Conservation (phyloP, 2,329 filamentous ascomycete species). For the Madurella fahalii region DNA sequence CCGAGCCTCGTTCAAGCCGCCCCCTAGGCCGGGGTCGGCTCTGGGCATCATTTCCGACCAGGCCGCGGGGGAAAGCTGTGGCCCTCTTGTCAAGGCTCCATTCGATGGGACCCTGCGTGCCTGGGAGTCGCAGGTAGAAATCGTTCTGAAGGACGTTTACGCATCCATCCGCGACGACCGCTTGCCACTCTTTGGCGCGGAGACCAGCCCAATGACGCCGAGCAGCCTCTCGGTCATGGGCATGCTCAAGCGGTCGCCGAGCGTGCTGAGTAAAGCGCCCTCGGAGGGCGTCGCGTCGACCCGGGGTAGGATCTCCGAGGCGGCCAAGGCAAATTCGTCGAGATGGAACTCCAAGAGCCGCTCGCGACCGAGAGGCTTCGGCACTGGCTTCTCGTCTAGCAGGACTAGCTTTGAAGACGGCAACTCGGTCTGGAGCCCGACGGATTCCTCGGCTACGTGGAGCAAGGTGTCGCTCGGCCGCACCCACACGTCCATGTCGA, state of each 20-base stretch:
- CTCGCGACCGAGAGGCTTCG: slow-evolving; percentile 70
- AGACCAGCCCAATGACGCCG: slow-evolving; percentile 45
- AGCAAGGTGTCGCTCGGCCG: slow-evolving; percentile 90
- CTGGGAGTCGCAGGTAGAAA: slow-evolving; percentile 87
- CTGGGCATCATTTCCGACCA: slow-evolving; percentile 36
- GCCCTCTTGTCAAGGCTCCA: slow-evolving; percentile 71
- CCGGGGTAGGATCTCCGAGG: slow-evolving; percentile 67
- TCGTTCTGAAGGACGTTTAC: slow-evolving; percentile 90
- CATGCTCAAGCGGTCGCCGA: slow-evolving; percentile 80
- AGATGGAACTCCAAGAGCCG: slow-evolving; percentile 84
- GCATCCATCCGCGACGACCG: slow-evolving; percentile 80
- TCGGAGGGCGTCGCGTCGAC: slow-evolving; percentile 71
- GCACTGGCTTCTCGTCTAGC: slow-evolving; percentile 81
- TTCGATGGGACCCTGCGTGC: slow-evolving; percentile 71
- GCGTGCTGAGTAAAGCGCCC: slow-evolving; percentile 86
- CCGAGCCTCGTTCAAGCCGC: slow-evolving; percentile 49
- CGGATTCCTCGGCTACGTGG: slow-evolving; percentile 84
- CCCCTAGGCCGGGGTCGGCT: slow-evolving; percentile 42
- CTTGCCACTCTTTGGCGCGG: slow-evolving; percentile 78
- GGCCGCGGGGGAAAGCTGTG: slow-evolving; percentile 52
- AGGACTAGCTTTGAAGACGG: slow-evolving; percentile 91
- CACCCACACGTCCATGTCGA: slow-evolving; percentile 85
- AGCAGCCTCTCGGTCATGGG: slow-evolving; percentile 69
- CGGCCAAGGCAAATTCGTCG: slow-evolving; percentile 49
- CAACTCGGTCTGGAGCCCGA: slow-evolving; percentile 84